Conservation (phyloP, 768 basidiomycete genomes). For the Tulasnella sp. region DNA sequence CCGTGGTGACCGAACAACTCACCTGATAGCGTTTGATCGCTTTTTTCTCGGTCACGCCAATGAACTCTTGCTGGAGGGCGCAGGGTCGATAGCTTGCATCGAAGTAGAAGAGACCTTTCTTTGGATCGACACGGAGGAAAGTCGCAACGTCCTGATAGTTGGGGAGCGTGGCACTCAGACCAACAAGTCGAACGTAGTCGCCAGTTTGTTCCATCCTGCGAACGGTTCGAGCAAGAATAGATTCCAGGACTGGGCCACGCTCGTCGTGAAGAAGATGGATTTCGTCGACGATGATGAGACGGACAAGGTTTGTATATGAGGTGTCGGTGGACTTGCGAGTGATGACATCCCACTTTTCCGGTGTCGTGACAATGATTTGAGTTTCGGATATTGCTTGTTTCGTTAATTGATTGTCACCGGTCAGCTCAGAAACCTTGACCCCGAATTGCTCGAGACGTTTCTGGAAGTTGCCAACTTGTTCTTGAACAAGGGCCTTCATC, state of each 20-base stretch:
- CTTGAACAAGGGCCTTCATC: slow-evolving; percentile 98
- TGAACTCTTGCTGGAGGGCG: slow-evolving; percentile 90
- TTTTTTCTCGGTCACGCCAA: slow-evolving; percentile 98
- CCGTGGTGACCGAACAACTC: neutral
- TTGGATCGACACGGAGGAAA: slow-evolving; percentile 88
- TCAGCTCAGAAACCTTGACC: slow-evolving; percentile 87
- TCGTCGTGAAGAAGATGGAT: slow-evolving; percentile 97
- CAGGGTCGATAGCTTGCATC: slow-evolving; percentile 91
- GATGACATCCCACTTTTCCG: slow-evolving; percentile 99
- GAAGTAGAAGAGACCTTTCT: slow-evolving; percentile 93
- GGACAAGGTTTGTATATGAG: slow-evolving; percentile 91
- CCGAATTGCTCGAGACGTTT: slow-evolving; percentile 58
- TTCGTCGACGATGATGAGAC: slow-evolving; percentile 95
- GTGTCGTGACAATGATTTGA: slow-evolving; percentile 96
- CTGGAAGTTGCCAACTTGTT: slow-evolving; percentile 94
- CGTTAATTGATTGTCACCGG: slow-evolving; percentile 96
- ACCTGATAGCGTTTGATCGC: slow-evolving; percentile 92
- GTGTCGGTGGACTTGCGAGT: slow-evolving; percentile 96
- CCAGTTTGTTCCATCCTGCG: slow-evolving; percentile 88
- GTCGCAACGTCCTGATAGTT: slow-evolving; percentile 97
- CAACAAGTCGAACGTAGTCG: slow-evolving; percentile 88
- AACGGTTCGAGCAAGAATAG: slow-evolving; percentile 80
- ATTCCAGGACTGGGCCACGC: slow-evolving; percentile 92
- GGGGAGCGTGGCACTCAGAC: slow-evolving; percentile 93
- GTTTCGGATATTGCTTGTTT: slow-evolving; percentile 95